Base-by-base conservation (phyloP, 169 alveolate species). In the Neospora caninum region DNA sequence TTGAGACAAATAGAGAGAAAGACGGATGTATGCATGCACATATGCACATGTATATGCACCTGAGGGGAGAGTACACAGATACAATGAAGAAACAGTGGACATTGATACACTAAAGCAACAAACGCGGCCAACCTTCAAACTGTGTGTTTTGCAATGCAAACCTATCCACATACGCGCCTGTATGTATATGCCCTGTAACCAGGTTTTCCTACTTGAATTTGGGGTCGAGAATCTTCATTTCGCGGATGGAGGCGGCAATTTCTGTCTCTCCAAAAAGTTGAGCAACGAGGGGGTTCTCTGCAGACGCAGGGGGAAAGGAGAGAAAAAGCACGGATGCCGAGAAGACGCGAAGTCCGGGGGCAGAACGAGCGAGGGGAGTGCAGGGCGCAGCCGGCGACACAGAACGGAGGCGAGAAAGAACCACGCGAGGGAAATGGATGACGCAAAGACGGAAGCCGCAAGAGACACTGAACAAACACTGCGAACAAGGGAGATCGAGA, bases 151-250 rank as follows among this genome's bases (percentile, higher is more conserved):
- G 9, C 43, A 13, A 88, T 34, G 88, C 67, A 25, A 27, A 41
- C 25, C 4, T 39, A 80, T 39, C 7, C 4, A 13, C 41, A 39
- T 39, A 10, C 36, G 91, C 39, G 70, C 13, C 27, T 22, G 38
- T 39, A 43, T 42, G 31, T 13, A 38, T 43, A 91, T n/a, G 36
- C n/a, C 27, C n/a, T 64, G 27, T 64, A 27, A 27, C 82, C n/a
- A 34, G 42, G 82, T 7, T 80, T 13, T 13, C 92, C 45, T 29
- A 92, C 96, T 84, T 91, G 93, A 98, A 98, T 41, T 96, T 93
- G 31, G 98, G 97, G 94, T 98, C 99, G 0, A 96, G 31, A 89
- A 93, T 93, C 96, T 98, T 98, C 99, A 98, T 98, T 93, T 98
- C 98, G 84, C 97, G 94, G 29, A 98, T 93, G 31, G 98, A 98